A percentile compares a stretch with the other conserved stretches of the same genome.
phyloP scores from a whole-genome alignment of 2,329 filamentous ascomycete genomes.

The Botrytis sinoallii region DNA sequence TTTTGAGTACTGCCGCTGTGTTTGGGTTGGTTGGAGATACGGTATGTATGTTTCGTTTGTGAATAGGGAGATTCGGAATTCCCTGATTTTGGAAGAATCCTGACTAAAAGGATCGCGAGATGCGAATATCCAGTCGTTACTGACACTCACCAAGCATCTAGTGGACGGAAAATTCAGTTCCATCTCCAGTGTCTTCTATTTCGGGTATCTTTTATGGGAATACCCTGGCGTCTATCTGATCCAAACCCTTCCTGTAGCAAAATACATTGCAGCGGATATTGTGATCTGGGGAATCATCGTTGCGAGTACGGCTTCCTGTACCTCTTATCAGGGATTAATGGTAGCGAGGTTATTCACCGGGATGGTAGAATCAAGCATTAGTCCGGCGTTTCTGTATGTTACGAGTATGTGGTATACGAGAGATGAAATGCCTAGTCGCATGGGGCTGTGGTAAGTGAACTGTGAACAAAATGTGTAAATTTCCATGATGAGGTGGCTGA shows the following conservation, averaged over 20 bases:
- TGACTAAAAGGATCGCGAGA: not conserved
- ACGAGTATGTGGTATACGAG: slow-evolving; percentile 45
- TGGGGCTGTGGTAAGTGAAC: slow-evolving; percentile 49
- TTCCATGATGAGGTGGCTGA: not conserved
- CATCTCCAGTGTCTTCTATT: slow-evolving; percentile 25
- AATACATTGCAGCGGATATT: slow-evolving; percentile 34
- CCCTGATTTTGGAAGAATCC: not conserved
- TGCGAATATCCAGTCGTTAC: not conserved
- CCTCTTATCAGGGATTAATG: slow-evolving; percentile 41
- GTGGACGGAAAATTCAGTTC: slow-evolving; percentile 18
- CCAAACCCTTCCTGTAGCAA: slow-evolving; percentile 38
- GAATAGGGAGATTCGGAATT: too few relatives aligned
- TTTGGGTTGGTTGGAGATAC: slow-evolving; percentile 48
- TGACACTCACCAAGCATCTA: not conserved
- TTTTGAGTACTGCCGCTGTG: slow-evolving; percentile 43
- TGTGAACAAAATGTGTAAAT: not conserved
- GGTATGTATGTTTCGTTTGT: slow-evolving; percentile 1
- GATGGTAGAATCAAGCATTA: slow-evolving; percentile 49
- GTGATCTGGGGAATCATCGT: slow-evolving; percentile 38
- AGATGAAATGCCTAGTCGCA: slow-evolving; percentile 55
- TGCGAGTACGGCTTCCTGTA: slow-evolving; percentile 39
- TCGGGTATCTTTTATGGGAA: slow-evolving; percentile 34
- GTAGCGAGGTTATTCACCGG: slow-evolving; percentile 44
- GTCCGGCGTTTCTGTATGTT: slow-evolving; percentile 53
- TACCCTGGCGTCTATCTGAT: slow-evolving; percentile 40